These are phyloP conservation scores for Litsea cubeba DNA, from an alignment of 164 flowering plant genomes.

Conservation along the genomic window DNA sequence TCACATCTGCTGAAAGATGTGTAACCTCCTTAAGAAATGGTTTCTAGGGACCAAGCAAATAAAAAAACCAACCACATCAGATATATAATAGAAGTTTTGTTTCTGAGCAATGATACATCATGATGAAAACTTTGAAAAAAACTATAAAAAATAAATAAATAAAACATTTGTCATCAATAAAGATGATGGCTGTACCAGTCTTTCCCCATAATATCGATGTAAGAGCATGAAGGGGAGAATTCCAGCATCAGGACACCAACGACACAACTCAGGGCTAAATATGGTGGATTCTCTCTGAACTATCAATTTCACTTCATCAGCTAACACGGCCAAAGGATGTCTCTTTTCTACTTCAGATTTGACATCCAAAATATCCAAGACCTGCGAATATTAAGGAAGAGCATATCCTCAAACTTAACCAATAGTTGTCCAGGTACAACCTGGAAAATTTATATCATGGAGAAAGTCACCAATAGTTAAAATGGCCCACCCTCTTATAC, in stretches of 20 bases:
- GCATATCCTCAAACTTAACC: neutral
- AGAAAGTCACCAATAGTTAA: neutral
- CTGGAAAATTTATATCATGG: neutral
- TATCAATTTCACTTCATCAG: constrained; percentile 53
- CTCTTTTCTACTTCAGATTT: constrained; percentile 31
- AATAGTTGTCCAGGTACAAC: neutral
- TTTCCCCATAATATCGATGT: constrained; percentile 63
- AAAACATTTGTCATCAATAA: neutral
- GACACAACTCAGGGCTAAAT: constrained; percentile 51
- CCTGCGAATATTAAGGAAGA: constrained; percentile 28
- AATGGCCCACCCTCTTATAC: constrained; percentile 45
- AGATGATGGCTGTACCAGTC: constrained; percentile 42
- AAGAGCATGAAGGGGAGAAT: constrained; percentile 37
- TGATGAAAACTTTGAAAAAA: too few relatives aligned
- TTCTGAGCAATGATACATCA: neutral
- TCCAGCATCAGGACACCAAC: constrained; percentile 60
- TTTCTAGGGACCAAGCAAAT: constrained; percentile 32
- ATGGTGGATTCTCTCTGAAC: constrained; percentile 50
- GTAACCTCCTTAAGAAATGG: constrained; percentile 59
- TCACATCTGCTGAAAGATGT: constrained; percentile 59
- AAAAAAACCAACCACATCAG: constrained; percentile 7
- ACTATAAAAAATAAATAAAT: constrained; percentile 3
- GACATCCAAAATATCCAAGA: constrained; percentile 23
- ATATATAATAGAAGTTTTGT: neutral
- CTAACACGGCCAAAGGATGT: constrained; percentile 68